Base-by-base conservation (phyloP, 225 moss, liverwort and hornwort genomes). In the Ulota crispa region DNA sequence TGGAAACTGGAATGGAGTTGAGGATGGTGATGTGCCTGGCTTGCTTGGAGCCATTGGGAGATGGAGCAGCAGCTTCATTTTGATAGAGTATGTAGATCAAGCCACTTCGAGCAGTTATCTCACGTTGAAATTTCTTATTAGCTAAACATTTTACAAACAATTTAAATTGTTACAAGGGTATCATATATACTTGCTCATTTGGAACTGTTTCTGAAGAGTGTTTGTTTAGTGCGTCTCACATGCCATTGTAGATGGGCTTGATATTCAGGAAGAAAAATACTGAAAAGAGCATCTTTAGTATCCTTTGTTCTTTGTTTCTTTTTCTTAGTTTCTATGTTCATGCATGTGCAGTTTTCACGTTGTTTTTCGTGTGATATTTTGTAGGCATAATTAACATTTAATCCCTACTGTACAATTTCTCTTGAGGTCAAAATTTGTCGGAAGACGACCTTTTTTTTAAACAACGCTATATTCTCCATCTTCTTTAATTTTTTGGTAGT, bases 31-130 rank as follows among this genome's bases (percentile, higher is more conserved):
- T 67, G 76, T 80, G 80, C 52, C 11, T 20, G 65, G 42, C 76
- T 39, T 70, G 56, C 59, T 65, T 41, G 43, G 68, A 79, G 78
- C 75, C 63, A 5, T 54, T 71, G 4, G 30, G 70, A 76, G 54
- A 42, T 68, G 82, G 53, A 73, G 54, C 55, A 28, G 28, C 42
- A 16, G 16, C 43, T 75, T 86, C 50, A 50, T 50, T 86, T 83
- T 64, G 83, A 71, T 59, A 83, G 76, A 69, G 42, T 80, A 70
- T 63, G 31, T 20, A 60, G 73, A 61, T 16, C 26, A 78, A 57
- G 45, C 36, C 61, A 10, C 28, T 16, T 45, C 19, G 23, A 55
- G 63, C 63, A 30, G n/a, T 70, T 60, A 8, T 55, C 78, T 64
- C 70, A 45, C 19, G 63, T 79, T 54, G 73, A 21, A 72, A 66